Evolutionary conservation across 2,329 filamentous ascomycete species (phyloP).

Genomic region (Sphaerulina populicola): DNA sequence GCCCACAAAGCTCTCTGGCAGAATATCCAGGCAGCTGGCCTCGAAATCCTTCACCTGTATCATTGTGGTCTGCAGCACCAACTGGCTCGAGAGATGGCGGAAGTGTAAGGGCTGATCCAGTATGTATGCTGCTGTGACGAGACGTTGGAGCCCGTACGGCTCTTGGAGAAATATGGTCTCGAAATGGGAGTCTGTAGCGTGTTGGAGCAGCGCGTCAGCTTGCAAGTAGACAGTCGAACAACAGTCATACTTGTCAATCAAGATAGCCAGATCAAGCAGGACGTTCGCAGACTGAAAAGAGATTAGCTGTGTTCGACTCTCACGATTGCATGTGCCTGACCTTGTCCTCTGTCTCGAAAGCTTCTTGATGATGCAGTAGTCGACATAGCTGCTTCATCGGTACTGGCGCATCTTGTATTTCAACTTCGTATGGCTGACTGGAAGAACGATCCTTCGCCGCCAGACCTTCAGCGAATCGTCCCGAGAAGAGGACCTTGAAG

Average conservation of each 20-base stretch:
- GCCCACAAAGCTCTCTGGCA: background rate
- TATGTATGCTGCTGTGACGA: slow-evolving; percentile 9
- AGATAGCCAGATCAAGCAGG: slow-evolving; percentile 9
- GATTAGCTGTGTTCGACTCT: background rate
- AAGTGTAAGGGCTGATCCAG: slow-evolving; percentile 13
- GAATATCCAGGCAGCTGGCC: background rate
- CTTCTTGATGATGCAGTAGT: slow-evolving; percentile 9
- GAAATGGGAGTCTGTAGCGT: background rate
- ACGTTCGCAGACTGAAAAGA: background rate
- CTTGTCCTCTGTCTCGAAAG: background rate
- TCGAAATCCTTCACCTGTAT: background rate
- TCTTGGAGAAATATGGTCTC: background rate
- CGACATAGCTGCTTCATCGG: slow-evolving; percentile 8
- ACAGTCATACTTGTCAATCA: slow-evolving; percentile 18
- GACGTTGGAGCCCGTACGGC: background rate
- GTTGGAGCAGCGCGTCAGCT: background rate
- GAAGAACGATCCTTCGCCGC: background rate
- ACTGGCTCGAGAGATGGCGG: slow-evolving; percentile 6
- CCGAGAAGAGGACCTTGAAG: slow-evolving; percentile 17
- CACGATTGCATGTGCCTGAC: background rate
- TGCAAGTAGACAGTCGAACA: background rate
- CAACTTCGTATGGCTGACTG: slow-evolving; percentile 8
- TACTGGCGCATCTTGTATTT: slow-evolving; percentile 7
- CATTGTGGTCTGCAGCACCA: slow-evolving; percentile 1
- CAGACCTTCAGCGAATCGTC: slow-evolving; percentile 14